Base-by-base conservation (phyloP, 768 basidiomycete genomes). In the Lentinula lateritia region DNA sequence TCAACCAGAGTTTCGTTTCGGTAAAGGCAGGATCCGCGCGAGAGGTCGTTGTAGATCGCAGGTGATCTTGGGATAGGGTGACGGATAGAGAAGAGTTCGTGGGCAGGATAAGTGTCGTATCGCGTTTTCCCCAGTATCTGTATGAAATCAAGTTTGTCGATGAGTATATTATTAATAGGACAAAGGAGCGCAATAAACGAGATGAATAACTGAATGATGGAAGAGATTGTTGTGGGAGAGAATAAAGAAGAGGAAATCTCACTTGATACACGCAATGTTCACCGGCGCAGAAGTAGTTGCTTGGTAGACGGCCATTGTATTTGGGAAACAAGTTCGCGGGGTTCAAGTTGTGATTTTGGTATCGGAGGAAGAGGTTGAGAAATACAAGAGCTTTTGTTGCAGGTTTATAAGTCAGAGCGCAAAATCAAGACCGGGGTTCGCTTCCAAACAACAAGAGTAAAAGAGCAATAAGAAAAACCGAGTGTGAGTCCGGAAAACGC, bases 231-330 rank as follows among this genome's bases (percentile, higher is more conserved):
- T 16, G 18, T 16, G 9, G 12, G 9, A 23, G 48, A 23, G 20
- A 23, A 46, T 2, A 13, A 46, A 28, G 39, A 9, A 38, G 39
- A 32, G 34, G 39, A 32, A 36, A 48, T 68, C 74, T 68, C 62
- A 95, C 95, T 98, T 98, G 77, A 98, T 97, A 71, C 90, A 92
- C n/a, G 95, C 95, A 69, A 98, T 98, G 76, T 98, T 98, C 61
- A 98, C 94, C 3, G 95, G 95, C 0, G 95, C 95, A 64, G 94
- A 91, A 0, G 87, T 86, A 13, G 95, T 97, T 7, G 93, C 94
- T 77, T 93, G 86, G 78, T 84, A 87, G 66, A 85, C 67, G 23
- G 55, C 20, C 55, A 45, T 56, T 8, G 9, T 50, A 8, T 48
- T 48, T 48, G 18, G 9, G 10, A 16, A 41, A 41, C 39, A 41